phyloP scores from a whole-genome alignment of 371 early-diverging fungal genomes.

The Basidiobolus meristosporus region DNA sequence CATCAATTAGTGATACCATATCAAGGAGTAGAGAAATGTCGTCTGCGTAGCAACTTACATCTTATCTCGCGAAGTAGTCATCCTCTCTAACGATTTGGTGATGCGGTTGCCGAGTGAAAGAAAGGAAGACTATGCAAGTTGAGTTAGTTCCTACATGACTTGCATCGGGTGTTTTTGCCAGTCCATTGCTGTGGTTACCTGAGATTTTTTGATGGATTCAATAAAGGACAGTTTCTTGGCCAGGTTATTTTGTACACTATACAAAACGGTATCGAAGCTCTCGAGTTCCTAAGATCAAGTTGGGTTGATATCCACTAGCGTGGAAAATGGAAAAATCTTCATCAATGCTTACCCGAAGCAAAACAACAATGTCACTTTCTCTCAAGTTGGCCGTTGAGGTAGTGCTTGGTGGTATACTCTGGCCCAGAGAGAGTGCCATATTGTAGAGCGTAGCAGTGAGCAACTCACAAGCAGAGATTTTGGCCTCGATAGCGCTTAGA shows the following conservation, averaged over 20 bases:
- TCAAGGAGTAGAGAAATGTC: too few relatives aligned
- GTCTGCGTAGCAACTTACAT: conserved; percentile 5
- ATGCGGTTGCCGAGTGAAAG: conserved; percentile 3
- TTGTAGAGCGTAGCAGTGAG: too few relatives aligned
- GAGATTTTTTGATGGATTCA: too few relatives aligned
- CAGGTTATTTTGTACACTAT: conserved; percentile 9
- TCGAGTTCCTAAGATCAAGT: conserved; percentile 11
- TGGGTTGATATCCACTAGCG: too few relatives aligned
- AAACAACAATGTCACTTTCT: too few relatives aligned
- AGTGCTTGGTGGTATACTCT: too few relatives aligned
- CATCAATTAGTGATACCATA: neutral
- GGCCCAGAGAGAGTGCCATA: too few relatives aligned
- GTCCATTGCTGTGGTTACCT: too few relatives aligned
- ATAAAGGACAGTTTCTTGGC: conserved; percentile 11
- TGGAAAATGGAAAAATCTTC: conserved; percentile 3
- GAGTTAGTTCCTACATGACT: too few relatives aligned
- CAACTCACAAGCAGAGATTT: conserved; percentile 1
- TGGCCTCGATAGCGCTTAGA: conserved; percentile 1
- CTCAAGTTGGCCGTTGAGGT: too few relatives aligned
- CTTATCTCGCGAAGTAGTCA: conserved; percentile 10
- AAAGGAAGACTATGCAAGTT: neutral
- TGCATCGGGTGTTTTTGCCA: too few relatives aligned
- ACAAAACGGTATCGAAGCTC: conserved; percentile 7
- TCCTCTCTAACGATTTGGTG: conserved; percentile 13
- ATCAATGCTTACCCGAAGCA: neutral